Conservation (phyloP, 2,329 filamentous ascomycete genomes). For the Pseudogymnoascus sp. region DNA sequence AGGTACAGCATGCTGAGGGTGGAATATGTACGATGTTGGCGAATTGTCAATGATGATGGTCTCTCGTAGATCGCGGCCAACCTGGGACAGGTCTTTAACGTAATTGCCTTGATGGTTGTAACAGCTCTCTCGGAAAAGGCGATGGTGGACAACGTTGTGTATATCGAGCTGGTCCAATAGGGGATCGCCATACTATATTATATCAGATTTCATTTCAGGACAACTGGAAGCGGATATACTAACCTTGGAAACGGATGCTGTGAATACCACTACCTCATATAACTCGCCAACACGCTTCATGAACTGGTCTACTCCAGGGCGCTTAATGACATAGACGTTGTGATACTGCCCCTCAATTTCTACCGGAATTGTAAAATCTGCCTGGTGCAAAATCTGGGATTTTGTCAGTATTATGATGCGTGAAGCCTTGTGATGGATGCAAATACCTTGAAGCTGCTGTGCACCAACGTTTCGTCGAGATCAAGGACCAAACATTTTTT, state of each 20-base stretch:
- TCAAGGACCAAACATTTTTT: conserved; percentile 94
- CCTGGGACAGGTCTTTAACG: conserved; percentile 96
- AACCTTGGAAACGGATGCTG: conserved; percentile 95
- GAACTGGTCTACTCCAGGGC: conserved; percentile 96
- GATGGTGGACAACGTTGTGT: conserved; percentile 90
- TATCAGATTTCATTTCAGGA: conserved; percentile 9
- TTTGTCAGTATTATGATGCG: conserved; percentile 11
- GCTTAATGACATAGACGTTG: conserved; percentile 98
- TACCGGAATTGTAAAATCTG: conserved; percentile 97
- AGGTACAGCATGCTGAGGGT: conserved; percentile 95
- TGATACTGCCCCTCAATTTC: conserved; percentile 99
- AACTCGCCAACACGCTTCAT: conserved; percentile 98
- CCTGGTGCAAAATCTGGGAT: conserved; percentile 83
- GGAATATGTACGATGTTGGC: conserved; percentile 98
- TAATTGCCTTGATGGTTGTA: conserved; percentile 99
- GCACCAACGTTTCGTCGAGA: conserved; percentile 91
- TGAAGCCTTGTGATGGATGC: not conserved
- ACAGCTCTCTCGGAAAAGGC: conserved; percentile 95
- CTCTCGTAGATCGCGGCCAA: conserved; percentile 89
- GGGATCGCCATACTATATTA: conserved; percentile 79
- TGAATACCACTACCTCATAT: conserved; percentile 98
- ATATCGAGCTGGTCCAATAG: conserved; percentile 95
- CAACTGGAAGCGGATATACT: conserved; percentile 18
- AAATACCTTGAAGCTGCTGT: conserved; percentile 93
- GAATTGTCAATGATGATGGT: conserved; percentile 99